phyloP scores from a whole-genome alignment of 2,329 filamentous ascomycete genomes.

The Tympanopsis confertula region DNA sequence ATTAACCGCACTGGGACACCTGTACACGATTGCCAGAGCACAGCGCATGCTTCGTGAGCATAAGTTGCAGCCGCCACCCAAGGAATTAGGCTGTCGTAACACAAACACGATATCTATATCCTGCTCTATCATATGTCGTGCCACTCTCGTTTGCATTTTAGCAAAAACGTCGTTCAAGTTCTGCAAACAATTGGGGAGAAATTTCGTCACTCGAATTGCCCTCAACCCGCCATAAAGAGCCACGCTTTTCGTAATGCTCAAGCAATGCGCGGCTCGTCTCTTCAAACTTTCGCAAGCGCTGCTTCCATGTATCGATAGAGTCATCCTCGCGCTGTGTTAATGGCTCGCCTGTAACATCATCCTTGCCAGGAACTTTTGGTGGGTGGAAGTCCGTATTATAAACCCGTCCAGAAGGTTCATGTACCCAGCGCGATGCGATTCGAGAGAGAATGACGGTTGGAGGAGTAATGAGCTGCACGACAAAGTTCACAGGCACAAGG shows the following conservation, averaged over 20 bases:
- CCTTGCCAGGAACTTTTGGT: conserved; percentile 44
- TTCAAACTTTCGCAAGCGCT: conserved; percentile 46
- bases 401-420: conserved; percentile 47
- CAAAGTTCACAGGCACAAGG: conserved; percentile 52
- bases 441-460: conserved; percentile 49
- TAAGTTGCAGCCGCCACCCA: too few species aligned
- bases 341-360: conserved; percentile 51
- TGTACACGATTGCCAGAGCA: too few species aligned
- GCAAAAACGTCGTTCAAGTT: conserved; percentile 44
- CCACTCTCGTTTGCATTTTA: too few species aligned
- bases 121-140: too few species aligned
- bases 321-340: conserved; percentile 50
- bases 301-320: conserved; percentile 52
- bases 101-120: too few species aligned
- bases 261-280: conserved; percentile 46
- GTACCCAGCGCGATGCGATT: conserved; percentile 54
- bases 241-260: conserved; percentile 46
- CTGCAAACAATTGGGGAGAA: conserved; percentile 45
- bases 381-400: conserved; percentile 58
- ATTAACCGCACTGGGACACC: too few species aligned
- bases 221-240: conserved; percentile 46
- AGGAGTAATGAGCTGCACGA: conserved; percentile 50
- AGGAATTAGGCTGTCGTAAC: too few species aligned
- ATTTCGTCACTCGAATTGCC: conserved; percentile 56
- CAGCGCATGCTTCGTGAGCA: too few species aligned